phyloP scores from a whole-genome alignment of 768 basidiomycete genomes.

The Phlegmacium glaucopus region DNA sequence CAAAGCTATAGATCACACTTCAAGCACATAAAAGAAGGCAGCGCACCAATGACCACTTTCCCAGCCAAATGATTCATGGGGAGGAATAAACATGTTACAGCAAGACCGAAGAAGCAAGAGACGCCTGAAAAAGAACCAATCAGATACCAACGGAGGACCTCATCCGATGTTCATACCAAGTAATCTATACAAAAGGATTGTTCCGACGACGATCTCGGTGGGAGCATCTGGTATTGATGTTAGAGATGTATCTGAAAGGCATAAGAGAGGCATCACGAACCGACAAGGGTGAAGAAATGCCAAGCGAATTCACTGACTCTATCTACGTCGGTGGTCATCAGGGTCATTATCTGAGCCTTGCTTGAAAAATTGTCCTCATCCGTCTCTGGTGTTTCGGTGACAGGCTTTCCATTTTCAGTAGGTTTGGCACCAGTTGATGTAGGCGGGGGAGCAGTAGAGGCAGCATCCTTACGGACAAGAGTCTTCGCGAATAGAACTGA shows the following conservation, averaged over 20 bases:
- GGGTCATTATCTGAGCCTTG: slow-evolving; percentile 85
- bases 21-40: too few relatives aligned
- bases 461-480: slow-evolving; percentile 76
- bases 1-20: too few relatives aligned
- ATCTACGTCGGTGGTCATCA: slow-evolving; percentile 95
- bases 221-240: slow-evolving; percentile 53
- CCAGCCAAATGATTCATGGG: slow-evolving; percentile 86
- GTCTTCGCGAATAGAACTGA: slow-evolving; percentile 86
- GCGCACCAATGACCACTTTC: slow-evolving; percentile 59
- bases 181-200: slow-evolving; percentile 71
- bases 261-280: slow-evolving; percentile 30
- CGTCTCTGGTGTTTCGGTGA: slow-evolving; percentile 19
- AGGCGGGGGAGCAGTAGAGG: slow-evolving; percentile 43
- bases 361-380: slow-evolving; percentile 62
- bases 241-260: neutral
- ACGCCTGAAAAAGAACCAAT: slow-evolving; percentile 34
- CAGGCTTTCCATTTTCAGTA: slow-evolving; percentile 9
- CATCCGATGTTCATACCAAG: slow-evolving; percentile 46
- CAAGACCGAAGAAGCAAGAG: slow-evolving; percentile 76
- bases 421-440: slow-evolving; percentile 16
- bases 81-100: slow-evolving; percentile 64
- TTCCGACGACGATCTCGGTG: slow-evolving; percentile 73
- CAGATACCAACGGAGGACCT: neutral
- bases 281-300: slow-evolving; percentile 74
- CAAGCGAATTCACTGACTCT: slow-evolving; percentile 82